Evolutionary conservation across 257 asterid genomes (phyloP).

Genomic region (Mitragyna speciosa): DNA sequence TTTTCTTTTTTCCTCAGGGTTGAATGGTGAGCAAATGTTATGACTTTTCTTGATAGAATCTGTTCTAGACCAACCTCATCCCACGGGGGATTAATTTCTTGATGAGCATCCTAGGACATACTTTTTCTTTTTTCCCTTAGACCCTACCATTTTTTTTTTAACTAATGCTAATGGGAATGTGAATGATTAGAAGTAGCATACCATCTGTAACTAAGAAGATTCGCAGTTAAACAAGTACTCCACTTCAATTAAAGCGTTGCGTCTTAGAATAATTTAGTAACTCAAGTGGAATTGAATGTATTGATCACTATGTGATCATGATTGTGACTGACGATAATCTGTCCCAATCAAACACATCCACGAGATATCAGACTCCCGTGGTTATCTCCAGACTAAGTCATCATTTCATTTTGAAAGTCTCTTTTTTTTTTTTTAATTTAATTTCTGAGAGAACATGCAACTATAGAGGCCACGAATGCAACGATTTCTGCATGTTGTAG

Average conservation of each 20-base stretch:
- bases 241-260: conserved; percentile 7
- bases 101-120: conserved; percentile 27
- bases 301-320: not conserved
- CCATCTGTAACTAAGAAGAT: conserved; percentile 1
- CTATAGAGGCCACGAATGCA: too few species aligned
- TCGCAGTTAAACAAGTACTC: not conserved
- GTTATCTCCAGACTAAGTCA: not conserved
- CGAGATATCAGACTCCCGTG: not conserved
- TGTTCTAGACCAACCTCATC: not conserved
- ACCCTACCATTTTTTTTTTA: conserved; percentile 12
- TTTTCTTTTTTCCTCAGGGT: not conserved
- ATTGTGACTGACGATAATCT: not conserved
- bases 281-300: conserved; percentile 5
- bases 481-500: too few species aligned
- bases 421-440: too few species aligned
- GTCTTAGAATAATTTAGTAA: conserved; percentile 13
- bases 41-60: conserved; percentile 2
- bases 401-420: not conserved
- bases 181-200: conserved; percentile 19
- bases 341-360: not conserved
- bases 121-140: not conserved
- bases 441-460: not conserved
- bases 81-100: not conserved
- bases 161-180: conserved; percentile 7
- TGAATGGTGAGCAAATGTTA: not conserved